Conservation (phyloP, 225 moss, liverwort and hornwort genomes). For the Pseudoscleropodium purum region DNA sequence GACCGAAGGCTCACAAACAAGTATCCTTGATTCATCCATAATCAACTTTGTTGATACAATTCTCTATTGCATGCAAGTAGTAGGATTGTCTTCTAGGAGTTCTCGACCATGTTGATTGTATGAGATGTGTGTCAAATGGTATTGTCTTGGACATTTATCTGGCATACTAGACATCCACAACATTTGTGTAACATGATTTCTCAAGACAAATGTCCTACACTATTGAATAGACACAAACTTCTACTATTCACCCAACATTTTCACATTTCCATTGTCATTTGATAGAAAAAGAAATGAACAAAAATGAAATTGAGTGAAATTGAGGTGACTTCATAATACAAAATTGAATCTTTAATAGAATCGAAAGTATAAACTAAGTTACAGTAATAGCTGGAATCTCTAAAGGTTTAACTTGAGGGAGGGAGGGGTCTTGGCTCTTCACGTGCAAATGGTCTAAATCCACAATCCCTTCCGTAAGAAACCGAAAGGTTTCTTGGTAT, state of each 20-base stretch:
- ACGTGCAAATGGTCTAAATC: constrained; percentile 25
- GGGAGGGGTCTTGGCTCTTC: constrained; percentile 32
- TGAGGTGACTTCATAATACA: background rate
- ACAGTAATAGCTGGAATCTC: background rate
- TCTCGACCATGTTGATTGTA: fast-evolving
- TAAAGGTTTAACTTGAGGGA: constrained; percentile 36
- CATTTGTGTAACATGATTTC: fast-evolving
- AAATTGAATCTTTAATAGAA: no score
- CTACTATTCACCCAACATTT: background rate
- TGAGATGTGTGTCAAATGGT: fast-evolving
- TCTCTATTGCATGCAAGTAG: background rate
- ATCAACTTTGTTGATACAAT: fast-evolving
- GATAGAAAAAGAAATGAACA: background rate
- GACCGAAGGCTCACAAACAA: background rate
- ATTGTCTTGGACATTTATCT: background rate
- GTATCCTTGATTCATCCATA: background rate
- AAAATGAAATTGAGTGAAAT: background rate
- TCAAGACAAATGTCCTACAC: no score
- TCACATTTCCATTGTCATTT: background rate
- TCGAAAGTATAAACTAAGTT: background rate
- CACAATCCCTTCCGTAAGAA: constrained; percentile 39
- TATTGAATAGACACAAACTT: background rate
- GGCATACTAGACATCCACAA: fast-evolving
- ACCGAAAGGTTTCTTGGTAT: constrained; percentile 69
- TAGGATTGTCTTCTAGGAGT: background rate